These are phyloP conservation scores for Zygosaccharomyces gambellarensis DNA, from an alignment of 805 yeast species.

Conservation along the genomic window DNA sequence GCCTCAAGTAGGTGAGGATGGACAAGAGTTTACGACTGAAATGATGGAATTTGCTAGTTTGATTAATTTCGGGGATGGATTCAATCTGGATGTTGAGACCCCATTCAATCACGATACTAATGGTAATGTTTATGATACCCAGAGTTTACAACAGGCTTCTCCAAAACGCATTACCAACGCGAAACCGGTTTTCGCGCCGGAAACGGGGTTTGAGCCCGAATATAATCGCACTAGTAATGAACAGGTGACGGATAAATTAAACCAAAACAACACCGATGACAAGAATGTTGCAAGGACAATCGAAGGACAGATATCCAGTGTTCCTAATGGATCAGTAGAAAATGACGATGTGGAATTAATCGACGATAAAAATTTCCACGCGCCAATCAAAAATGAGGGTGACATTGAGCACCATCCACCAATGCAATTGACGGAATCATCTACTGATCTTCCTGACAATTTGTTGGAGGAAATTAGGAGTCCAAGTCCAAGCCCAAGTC, in stretches of 20 bases:
- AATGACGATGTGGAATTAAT: not conserved
- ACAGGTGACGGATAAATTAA: not conserved
- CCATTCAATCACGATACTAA: not conserved
- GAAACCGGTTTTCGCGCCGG: not conserved
- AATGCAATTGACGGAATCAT: not conserved
- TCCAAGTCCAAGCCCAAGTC: constrained; percentile 1
- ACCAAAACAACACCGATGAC: not conserved
- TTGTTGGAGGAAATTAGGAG: constrained; percentile 4
- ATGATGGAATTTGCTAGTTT: constrained; percentile 44
- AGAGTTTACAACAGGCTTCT: not conserved
- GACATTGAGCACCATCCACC: not conserved
- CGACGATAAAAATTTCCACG: not conserved
- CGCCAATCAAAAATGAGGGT: not conserved
- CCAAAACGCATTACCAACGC: not conserved
- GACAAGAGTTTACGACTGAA: constrained; percentile 37
- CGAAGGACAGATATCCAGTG: not conserved
- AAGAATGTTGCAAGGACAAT: not conserved
- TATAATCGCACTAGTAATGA: not conserved
- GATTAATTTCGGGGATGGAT: constrained; percentile 43
- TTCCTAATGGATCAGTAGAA: not conserved
- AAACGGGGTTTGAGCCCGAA: not conserved
- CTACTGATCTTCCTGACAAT: constrained; percentile 2
- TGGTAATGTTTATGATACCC: not conserved
- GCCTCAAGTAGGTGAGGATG: constrained; percentile 16
- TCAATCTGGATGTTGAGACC: constrained; percentile 34